Conservation (phyloP, 208 protist species). For the Acanthamoeba triangularis region DNA sequence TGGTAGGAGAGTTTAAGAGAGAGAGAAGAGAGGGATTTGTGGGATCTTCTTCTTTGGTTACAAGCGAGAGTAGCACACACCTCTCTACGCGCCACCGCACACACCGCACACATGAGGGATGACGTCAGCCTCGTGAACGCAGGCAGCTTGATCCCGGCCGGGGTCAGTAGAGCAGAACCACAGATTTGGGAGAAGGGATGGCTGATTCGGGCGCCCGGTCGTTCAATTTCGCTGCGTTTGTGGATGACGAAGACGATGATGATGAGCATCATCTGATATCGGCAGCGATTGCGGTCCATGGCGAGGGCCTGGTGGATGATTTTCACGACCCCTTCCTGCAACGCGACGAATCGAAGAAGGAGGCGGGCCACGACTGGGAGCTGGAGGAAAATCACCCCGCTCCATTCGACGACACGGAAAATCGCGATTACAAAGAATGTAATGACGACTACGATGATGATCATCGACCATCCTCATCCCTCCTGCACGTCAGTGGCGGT, state of each 20-base stretch:
- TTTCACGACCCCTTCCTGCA: background rate
- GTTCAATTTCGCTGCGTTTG: background rate
- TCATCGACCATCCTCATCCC: background rate
- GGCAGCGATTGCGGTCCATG: background rate
- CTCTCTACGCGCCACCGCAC: too few relatives aligned
- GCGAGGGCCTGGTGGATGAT: background rate
- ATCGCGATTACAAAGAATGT: background rate
- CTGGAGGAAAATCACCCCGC: constrained; percentile 19
- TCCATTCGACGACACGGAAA: background rate
- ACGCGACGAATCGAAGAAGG: background rate
- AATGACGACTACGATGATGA: background rate
- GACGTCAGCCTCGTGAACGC: too few relatives aligned
- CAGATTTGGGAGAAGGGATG: too few relatives aligned
- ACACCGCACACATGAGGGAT: too few relatives aligned
- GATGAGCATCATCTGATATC: background rate
- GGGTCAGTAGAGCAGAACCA: too few relatives aligned
- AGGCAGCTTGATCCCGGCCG: too few relatives aligned
- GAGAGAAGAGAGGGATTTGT: too few relatives aligned
- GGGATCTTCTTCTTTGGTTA: too few relatives aligned
- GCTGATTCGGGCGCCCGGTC: background rate
- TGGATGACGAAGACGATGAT: background rate
- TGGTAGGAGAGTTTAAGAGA: too few relatives aligned
- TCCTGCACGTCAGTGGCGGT: background rate
- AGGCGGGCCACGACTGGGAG: background rate
- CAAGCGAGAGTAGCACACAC: too few relatives aligned